Conservation (phyloP, 176 grass and related monocot genomes). For the Phragmites australis region DNA sequence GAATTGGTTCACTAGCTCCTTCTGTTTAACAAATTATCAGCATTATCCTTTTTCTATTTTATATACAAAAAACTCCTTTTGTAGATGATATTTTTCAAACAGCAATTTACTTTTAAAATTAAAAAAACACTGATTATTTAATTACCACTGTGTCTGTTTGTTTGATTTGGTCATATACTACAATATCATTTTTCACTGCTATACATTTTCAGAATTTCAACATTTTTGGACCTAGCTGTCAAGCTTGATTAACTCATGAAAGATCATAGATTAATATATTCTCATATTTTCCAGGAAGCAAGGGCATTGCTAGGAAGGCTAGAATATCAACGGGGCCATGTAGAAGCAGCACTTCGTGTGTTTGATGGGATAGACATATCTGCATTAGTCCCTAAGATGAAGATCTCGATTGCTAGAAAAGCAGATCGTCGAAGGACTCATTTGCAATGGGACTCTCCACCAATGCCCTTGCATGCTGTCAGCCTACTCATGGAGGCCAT, state of each 20-base stretch:
- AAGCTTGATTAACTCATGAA: conserved; percentile 20
- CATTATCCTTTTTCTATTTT: conserved; percentile 6
- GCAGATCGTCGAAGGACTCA: conserved; percentile 53
- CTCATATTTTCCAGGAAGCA: conserved; percentile 74
- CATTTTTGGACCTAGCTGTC: conserved; percentile 9
- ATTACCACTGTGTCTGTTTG: neutral
- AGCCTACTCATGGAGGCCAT: conserved; percentile 81
- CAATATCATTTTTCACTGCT: neutral
- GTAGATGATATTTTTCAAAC: neutral
- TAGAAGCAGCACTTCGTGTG: conserved; percentile 81
- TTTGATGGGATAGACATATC: conserved; percentile 86
- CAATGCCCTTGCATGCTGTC: conserved; percentile 86
- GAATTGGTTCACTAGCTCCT: neutral
- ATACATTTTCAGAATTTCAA: conserved; percentile 25
- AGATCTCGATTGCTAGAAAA: conserved; percentile 71
- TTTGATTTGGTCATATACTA: conserved; percentile 12
- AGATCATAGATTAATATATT: conserved; percentile 14
- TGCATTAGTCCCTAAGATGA: conserved; percentile 81
- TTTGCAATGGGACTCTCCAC: conserved; percentile 56
- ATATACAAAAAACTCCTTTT: neutral
- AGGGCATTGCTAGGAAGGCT: conserved; percentile 93
- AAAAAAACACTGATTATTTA: conserved; percentile 20
- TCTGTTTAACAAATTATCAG: neutral
- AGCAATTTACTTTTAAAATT: neutral
- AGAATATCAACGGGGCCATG: conserved; percentile 91